Evolutionary conservation across 345 rosid species (phyloP), one percentile per base, ranked within the genome.

Genomic region (Hibiscus syriacus): DNA sequence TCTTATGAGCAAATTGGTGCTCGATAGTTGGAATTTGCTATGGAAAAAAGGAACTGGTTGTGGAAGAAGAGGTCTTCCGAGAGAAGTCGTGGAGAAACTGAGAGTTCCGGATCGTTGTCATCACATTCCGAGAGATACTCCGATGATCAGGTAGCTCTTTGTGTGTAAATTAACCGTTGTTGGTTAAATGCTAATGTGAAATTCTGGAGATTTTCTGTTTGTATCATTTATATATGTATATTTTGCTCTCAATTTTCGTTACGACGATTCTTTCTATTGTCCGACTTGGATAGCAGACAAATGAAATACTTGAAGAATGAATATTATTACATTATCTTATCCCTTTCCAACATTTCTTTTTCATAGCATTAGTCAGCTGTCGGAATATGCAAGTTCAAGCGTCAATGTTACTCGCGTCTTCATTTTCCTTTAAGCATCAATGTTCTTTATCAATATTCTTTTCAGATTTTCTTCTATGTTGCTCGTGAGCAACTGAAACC

Each of bases 11-110:
- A 79, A 70, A 68, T 66, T 72, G 52, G 71, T 53, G 70, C 27
- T 59, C 14, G 67, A 46, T 30, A 39, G 4, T 41, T 64, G 53
- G 62, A 70, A 23, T 34, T 70, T 48, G 64, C 58, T 25, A 89
- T 92, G 98, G 97, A 92, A 72, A 88, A 90, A 80, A 72, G 81
- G 34, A 85, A 84, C 73, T 88, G 94, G 94, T 56, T 82, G 69
- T 83, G 89, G 81, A 87, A 87, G 86, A 86, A 78, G 80, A 88
- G 76, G 62, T 73, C 89, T 58, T 87, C 90, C 29, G 94, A 90
- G 78, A 87, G 79, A 76, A 87, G 92, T 82, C 80, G 83, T 1
- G 88, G 92, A 64, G 91, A 84, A 76, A 83, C 82, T 14, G 91
- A 84, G 70, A 86, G 91, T 67, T 87, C 88, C 2, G 95, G 82